Base-by-base conservation (phyloP, 768 basidiomycete species). In the Rhodocollybia butyracea region DNA sequence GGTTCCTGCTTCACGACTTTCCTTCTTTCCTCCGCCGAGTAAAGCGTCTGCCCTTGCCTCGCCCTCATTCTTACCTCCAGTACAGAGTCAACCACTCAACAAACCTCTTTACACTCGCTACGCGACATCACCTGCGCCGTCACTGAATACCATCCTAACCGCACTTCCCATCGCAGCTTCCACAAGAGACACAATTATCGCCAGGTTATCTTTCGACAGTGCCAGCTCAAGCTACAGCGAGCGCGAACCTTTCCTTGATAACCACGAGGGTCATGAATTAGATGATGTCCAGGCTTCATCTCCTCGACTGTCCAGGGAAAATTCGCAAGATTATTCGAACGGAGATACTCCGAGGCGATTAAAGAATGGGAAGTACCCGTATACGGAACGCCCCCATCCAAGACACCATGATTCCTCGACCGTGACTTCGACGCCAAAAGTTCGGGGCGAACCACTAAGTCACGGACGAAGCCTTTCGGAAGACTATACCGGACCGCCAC, bases 121-220 rank as follows among this genome's bases (percentile, higher is more conserved):
- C 32, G 51, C 62, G 22, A 61, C 63, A 3, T 38, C 60, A 26
- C 62, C 64, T 30, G 39, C 58, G 19, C 64, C 61, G 22, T 76
- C 79, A 30, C 66, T 78, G 38, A 68, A 70, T 17, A 74, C 77
- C 13, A 71, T 79, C 50, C 71, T 79, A 38, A 75, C 72, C 1
- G 75, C 77, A 12, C 69, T 80, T 22, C 79, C 79, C 21, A 80
- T 80, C 31, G 73, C 75, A 52, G 74, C 77, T 19, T 80, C 79
- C n/a, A 80, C 76, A 2, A 72, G 80, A 31, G 80, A 84, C 58
- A 78, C 76, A 36, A 78, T 84, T 46, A 76, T 81, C 21, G 74
- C 79, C 6, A 73, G 82, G 13, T 67, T 84, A 38, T 84, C 82
- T 7, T 76, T 82, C 34, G 82, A 84, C 52, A 77, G 78, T 61